These are phyloP conservation scores for Echinosophora koreensis DNA, from an alignment of 306 rosid genomes.

Conservation along the genomic window DNA sequence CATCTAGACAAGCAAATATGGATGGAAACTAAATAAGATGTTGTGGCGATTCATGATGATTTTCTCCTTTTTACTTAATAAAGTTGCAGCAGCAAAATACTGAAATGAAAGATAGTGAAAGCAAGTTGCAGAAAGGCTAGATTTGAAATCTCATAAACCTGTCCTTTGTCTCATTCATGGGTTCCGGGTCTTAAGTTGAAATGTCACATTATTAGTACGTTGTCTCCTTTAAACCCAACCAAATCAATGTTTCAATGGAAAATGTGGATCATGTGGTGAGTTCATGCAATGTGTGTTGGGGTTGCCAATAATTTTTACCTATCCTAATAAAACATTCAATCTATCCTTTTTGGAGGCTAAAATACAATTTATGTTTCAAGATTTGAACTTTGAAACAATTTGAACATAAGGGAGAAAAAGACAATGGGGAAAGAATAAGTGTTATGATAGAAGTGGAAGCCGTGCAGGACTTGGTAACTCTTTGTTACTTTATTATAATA, in stretches of 20 bases:
- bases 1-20: too few species aligned
- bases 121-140: slow-evolving; percentile 21
- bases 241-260: slow-evolving; percentile 21
- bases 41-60: background rate
- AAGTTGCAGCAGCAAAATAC: background rate
- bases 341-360: background rate
- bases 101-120: slow-evolving; percentile 36
- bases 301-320: background rate
- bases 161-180: slow-evolving; percentile 28
- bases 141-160: slow-evolving; percentile 41
- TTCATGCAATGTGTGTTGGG: slow-evolving; percentile 30
- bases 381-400: slow-evolving; percentile 11
- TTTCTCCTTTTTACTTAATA: background rate
- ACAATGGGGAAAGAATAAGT: background rate
- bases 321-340: background rate
- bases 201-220: slow-evolving; percentile 21
- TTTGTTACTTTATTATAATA: background rate
- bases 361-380: background rate
- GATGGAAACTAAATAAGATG: too few species aligned
- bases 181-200: slow-evolving; percentile 18
- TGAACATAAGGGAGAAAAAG: background rate
- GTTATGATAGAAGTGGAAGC: background rate
- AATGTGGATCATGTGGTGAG: slow-evolving; percentile 21
- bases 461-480: slow-evolving; percentile 11
- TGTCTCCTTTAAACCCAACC: slow-evolving; percentile 45